Base-by-base conservation (phyloP, 2,329 filamentous ascomycete species). In the Cytospora piceicola region DNA sequence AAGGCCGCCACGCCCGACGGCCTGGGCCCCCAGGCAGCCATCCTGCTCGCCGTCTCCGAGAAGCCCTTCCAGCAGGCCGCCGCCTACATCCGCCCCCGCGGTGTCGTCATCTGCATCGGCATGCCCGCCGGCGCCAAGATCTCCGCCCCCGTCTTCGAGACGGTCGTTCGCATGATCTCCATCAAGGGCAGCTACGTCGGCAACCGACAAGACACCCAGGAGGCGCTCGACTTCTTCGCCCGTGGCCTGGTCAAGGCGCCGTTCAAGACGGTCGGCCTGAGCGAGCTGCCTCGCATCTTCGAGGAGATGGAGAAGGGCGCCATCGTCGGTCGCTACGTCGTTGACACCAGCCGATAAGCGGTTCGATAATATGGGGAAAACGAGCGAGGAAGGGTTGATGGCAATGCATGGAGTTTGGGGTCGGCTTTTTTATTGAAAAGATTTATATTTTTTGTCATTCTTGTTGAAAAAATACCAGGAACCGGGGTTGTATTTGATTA, bases 151-250 rank as follows among this genome's bases (percentile, higher is more conserved):
- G 93, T 97, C 63, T 97, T 97, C 77, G 89, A 94, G 75, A 92
- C 90, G 9, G 94, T 97, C 69, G 84, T 94, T 75, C 82, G 89
- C 80, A 97, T 97, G 93, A 89, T 97, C 81, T 89, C 80, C 73
- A 97, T 98, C 83, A 92, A 92, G 82, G 94, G 94, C 67, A 93
- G 89, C 72, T 97, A 97, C 76, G 94, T 98, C 71, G 94, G 94
- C 65, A 97, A 96, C 82, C 87, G 94, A 71, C 88, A 90, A 76
- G 94, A 98, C 76, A 90, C 89, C 0, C 86, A 89, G 61, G 94
- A 98, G 82, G 94, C 94, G 3, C 83, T 98, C 69, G 94, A 97
- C 71, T 97, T 97, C 82, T 97, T 87, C 83, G 81, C 85, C 65
- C 85, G 90, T 27, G 94, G 94, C 20, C 80, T 96, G 69, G 94